A percentile compares a stretch with the other conserved stretches of the same genome.
These are phyloP conservation scores for Zanthoxylum bungeanum DNA, from an alignment of 345 rosid species.

Conservation along the genomic window DNA sequence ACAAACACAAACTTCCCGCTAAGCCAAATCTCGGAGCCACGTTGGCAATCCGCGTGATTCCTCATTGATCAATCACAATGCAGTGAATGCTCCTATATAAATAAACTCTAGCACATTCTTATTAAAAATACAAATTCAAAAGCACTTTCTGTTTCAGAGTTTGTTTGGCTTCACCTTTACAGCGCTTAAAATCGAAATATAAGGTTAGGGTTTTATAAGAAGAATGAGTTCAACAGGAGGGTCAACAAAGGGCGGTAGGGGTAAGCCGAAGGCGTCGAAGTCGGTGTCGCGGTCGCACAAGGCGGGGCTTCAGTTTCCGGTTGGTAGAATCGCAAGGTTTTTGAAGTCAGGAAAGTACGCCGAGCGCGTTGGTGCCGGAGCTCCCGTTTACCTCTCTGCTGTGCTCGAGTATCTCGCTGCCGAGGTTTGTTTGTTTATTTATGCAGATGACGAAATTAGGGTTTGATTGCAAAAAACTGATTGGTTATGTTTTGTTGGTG, in stretches of 20 bases:
- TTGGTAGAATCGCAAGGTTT: constrained; percentile 73
- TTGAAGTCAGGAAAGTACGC: constrained; percentile 78
- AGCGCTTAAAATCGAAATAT: neutral
- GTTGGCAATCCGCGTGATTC: constrained; percentile 42
- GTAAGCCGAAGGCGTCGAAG: constrained; percentile 62
- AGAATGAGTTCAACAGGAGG: constrained; percentile 57
- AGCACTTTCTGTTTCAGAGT: neutral
- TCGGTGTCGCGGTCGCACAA: constrained; percentile 65
- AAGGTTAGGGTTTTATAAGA: constrained; percentile 14
- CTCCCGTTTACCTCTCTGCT: constrained; percentile 80
- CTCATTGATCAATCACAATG: constrained; percentile 23
- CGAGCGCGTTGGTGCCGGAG: constrained; percentile 80
- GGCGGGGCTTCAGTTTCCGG: constrained; percentile 86
- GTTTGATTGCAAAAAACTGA: neutral
- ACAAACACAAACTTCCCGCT: constrained; percentile 29
- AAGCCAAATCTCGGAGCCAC: constrained; percentile 23
- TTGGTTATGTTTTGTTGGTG: too few relatives aligned
- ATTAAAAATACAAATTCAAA: neutral
- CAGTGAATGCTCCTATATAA: constrained; percentile 25
- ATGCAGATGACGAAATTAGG: too few relatives aligned
- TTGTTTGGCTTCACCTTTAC: neutral
- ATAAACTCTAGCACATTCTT: fast-evolving
- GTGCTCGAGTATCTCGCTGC: constrained; percentile 83
- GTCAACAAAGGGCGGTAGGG: constrained; percentile 63
- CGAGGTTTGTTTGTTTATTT: constrained; percentile 38